Conservation (phyloP, 345 rosid species). For the Ricinus communis region DNA sequence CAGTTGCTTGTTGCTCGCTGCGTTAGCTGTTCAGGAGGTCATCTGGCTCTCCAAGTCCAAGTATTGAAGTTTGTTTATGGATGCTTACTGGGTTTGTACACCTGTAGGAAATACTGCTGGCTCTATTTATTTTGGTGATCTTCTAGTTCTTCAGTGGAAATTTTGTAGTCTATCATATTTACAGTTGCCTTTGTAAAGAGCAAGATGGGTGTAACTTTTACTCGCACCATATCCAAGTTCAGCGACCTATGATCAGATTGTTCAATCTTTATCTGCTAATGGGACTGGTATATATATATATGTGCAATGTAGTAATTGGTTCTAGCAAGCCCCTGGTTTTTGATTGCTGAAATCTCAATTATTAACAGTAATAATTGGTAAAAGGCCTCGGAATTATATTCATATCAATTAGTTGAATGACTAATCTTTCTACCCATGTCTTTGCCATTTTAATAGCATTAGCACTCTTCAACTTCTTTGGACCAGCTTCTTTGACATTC, state of each 20-base stretch:
- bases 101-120: slow-evolving; percentile 6
- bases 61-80: slow-evolving; percentile 14
- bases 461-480: too few species aligned
- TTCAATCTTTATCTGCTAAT: neutral
- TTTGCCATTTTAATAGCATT: too few species aligned
- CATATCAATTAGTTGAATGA: too few species aligned
- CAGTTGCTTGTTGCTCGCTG: slow-evolving; percentile 50
- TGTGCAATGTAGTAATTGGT: neutral
- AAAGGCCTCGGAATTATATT: too few species aligned
- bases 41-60: slow-evolving; percentile 48
- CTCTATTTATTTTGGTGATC: slow-evolving; percentile 6
- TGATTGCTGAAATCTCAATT: neutral
- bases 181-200: slow-evolving; percentile 5
- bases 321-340: neutral
- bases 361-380: too few species aligned
- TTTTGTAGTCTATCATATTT: neutral
- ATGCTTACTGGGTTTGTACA: neutral
- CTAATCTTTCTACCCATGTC: too few species aligned
- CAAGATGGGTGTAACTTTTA: neutral
- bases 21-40: slow-evolving; percentile 57
- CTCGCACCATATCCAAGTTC: neutral
- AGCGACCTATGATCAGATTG: neutral
- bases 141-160: neutral
- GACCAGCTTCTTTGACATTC: too few species aligned
- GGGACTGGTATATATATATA: slow-evolving; percentile 3